Evolutionary conservation across 306 rosid genomes (phyloP).

Genomic region (Quercus aquifolioides): DNA sequence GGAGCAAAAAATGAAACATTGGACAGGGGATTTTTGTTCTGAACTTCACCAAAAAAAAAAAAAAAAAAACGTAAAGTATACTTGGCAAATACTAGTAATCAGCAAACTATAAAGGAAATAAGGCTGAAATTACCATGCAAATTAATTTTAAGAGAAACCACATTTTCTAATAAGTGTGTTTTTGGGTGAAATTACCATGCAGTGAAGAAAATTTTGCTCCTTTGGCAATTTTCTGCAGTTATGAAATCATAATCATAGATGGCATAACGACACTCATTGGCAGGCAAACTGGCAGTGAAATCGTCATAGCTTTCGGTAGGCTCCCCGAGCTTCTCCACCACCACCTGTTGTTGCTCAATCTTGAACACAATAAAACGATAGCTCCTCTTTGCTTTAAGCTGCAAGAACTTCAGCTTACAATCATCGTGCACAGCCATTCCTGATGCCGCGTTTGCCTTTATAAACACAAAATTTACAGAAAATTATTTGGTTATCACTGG

Average conservation of each 20-base stretch:
- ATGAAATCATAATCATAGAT: constrained; percentile 80
- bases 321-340: constrained; percentile 67
- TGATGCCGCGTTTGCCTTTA: constrained; percentile 82
- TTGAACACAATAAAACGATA: constrained; percentile 74
- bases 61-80: no score
- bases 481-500: background rate
- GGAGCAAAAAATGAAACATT: no score
- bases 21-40: no score
- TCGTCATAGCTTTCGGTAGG: constrained; percentile 49
- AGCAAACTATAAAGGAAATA: no score
- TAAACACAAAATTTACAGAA: background rate
- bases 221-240: constrained; percentile 79
- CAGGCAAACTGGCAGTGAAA: constrained; percentile 72
- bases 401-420: constrained; percentile 73
- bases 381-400: constrained; percentile 68
- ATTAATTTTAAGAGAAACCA: no score
- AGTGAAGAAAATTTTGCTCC: constrained; percentile 90
- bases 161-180: background rate
- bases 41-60: no score
- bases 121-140: constrained; percentile 54
- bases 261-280: constrained; percentile 80
- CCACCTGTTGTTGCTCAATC: constrained; percentile 60
- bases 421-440: constrained; percentile 90
- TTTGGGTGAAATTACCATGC: constrained; percentile 56
- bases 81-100: no score